Percentiles rank a stretch among this genome's conserved stretches.
These are phyloP conservation scores for Penstemon davidsonii DNA, from an alignment of 257 asterid species.

Conservation along the genomic window DNA sequence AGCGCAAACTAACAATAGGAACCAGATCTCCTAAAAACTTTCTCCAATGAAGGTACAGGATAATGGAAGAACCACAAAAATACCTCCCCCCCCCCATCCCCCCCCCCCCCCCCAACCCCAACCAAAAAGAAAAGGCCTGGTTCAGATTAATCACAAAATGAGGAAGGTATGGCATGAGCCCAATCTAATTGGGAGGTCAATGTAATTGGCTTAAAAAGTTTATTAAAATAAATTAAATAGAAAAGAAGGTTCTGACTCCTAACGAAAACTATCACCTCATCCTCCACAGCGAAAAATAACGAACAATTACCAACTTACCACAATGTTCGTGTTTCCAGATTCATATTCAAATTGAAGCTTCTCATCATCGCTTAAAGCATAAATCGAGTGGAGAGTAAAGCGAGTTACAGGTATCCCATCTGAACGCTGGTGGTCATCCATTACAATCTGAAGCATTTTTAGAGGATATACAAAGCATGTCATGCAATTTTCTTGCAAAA, in stretches of 20 bases:
- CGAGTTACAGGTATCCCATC: conserved; percentile 95
- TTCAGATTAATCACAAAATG: conserved; percentile 9
- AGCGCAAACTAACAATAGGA: conserved; percentile 3
- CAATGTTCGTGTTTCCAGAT: conserved; percentile 85
- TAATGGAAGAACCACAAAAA: not conserved
- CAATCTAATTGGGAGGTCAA: conserved; percentile 1
- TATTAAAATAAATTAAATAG: not conserved
- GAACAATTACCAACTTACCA: conserved; percentile 46
- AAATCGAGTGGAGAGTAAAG: conserved; percentile 85
- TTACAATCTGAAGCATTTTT: conserved; percentile 71
- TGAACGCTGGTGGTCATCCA: conserved; percentile 95
- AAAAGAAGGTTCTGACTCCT: conserved; percentile 7
- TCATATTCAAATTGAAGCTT: conserved; percentile 96
- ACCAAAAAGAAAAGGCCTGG: not conserved
- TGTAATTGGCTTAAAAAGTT: conserved; percentile 9
- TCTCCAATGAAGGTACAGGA: not conserved
- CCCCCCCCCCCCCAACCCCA: not conserved
- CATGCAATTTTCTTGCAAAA: not conserved
- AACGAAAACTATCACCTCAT: conserved; percentile 13
- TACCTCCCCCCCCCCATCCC: not conserved
- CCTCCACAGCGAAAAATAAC: conserved; percentile 13
- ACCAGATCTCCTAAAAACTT: conserved; percentile 16
- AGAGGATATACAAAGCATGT: conserved; percentile 18
- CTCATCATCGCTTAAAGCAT: conserved; percentile 84
- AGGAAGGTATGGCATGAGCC: conserved; percentile 7